Conservation (phyloP, 2,329 filamentous ascomycete species). For the Fragosphaeria purpurea region DNA sequence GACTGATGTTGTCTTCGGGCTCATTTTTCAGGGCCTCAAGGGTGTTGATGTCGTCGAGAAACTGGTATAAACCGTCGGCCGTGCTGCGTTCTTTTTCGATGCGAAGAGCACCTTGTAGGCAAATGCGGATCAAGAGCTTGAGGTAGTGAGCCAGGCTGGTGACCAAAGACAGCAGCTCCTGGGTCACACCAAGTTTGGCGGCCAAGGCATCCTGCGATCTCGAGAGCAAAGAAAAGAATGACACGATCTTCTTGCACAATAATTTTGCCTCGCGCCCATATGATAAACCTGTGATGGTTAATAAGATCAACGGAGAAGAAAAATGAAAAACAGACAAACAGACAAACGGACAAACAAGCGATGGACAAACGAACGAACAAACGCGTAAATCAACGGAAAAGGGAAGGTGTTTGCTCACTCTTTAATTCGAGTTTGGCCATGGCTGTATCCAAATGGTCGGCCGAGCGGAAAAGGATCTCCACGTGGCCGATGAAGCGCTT, state of each 20-base stretch:
- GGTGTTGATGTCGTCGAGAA: constrained; percentile 73
- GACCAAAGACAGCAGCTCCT: constrained; percentile 94
- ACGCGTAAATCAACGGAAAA: too few relatives aligned
- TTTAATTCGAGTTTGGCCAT: constrained; percentile 63
- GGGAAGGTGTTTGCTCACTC: constrained; percentile 36
- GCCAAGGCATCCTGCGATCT: constrained; percentile 90
- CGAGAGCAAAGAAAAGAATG: constrained; percentile 89
- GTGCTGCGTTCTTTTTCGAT: constrained; percentile 75
- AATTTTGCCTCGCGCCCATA: constrained; percentile 96
- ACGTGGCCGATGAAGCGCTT: constrained; percentile 96
- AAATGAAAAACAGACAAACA: not conserved
- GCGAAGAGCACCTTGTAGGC: constrained; percentile 83
- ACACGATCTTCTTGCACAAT: constrained; percentile 98
- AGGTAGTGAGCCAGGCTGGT: constrained; percentile 95
- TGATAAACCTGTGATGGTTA: constrained; percentile 55
- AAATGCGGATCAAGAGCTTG: constrained; percentile 94
- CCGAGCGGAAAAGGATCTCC: constrained; percentile 80
- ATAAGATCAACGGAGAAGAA: not conserved
- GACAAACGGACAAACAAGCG: not conserved
- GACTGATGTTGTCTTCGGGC: constrained; percentile 40
- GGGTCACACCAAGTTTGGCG: constrained; percentile 86
- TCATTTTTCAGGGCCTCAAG: constrained; percentile 69
- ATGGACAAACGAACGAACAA: constrained; percentile 16
- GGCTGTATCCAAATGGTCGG: constrained; percentile 70
- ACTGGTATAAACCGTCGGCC: constrained; percentile 66